Conservation (phyloP, 768 basidiomycete species). For the Sutorius australiensis region DNA sequence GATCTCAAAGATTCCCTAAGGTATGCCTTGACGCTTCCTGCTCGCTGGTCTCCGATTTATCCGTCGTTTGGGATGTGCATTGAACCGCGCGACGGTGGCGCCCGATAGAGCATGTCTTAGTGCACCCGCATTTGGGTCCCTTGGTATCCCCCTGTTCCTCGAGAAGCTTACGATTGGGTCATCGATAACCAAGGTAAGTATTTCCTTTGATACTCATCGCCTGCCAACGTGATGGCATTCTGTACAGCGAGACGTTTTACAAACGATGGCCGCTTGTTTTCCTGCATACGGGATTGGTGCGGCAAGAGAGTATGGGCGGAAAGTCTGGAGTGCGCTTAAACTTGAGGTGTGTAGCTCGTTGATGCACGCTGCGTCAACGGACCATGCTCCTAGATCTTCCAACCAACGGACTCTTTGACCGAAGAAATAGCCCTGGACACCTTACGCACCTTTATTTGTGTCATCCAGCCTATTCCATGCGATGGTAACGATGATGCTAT, state of each 20-base stretch:
- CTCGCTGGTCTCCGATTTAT: not conserved
- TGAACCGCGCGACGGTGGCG: not conserved
- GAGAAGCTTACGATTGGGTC: slow-evolving; percentile 88
- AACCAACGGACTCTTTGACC: slow-evolving; percentile 76
- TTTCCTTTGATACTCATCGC: not conserved
- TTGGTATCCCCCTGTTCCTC: slow-evolving; percentile 84
- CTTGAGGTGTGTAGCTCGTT: slow-evolving; percentile 59
- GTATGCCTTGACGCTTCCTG: slow-evolving; percentile 33
- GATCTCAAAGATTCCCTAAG: slow-evolving; percentile 74
- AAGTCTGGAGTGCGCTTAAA: slow-evolving; percentile 89
- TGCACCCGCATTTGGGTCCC: slow-evolving; percentile 75
- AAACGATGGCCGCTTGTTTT: slow-evolving; percentile 71
- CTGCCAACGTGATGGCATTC: not conserved
- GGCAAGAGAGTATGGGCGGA: slow-evolving; percentile 58
- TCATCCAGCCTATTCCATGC: slow-evolving; percentile 54
- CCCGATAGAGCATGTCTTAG: slow-evolving; percentile 58
- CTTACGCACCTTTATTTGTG: slow-evolving; percentile 66
- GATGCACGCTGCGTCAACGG: not conserved
- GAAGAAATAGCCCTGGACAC: slow-evolving; percentile 73
- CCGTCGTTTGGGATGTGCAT: not conserved
- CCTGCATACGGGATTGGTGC: slow-evolving; percentile 76
- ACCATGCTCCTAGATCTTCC: slow-evolving; percentile 66
- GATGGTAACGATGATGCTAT: slow-evolving; percentile 36
- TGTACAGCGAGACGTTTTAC: slow-evolving; percentile 77
- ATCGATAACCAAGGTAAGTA: slow-evolving; percentile 70